phyloP scores from a whole-genome alignment of 345 rosid species.

The Boechera divaricarpa region DNA sequence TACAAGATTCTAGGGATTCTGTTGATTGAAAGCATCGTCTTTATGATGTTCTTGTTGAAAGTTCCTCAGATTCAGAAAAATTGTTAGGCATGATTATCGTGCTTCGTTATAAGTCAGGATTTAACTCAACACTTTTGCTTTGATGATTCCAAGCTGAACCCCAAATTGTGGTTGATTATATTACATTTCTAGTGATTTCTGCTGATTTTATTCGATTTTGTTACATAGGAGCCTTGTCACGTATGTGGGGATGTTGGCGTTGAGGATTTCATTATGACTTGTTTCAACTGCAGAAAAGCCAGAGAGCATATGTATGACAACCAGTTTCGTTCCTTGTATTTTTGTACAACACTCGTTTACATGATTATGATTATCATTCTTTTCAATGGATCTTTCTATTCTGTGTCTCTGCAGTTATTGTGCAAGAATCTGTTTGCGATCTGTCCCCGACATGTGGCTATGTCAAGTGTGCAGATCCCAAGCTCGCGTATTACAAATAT shows the following conservation, averaged over 20 bases:
- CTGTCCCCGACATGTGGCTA: conserved; percentile 34
- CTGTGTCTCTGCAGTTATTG: conserved; percentile 25
- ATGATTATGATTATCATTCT: conserved; percentile 2
- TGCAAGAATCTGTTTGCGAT: neutral
- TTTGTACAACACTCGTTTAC: neutral
- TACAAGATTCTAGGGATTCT: neutral
- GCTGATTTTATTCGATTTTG: neutral
- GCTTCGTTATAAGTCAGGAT: neutral
- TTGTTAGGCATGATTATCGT: neutral
- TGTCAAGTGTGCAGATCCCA: conserved; percentile 39
- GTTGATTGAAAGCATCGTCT: neutral
- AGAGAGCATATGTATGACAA: conserved; percentile 39
- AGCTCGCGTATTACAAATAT: neutral
- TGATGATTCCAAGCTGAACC: neutral
- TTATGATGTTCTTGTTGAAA: neutral
- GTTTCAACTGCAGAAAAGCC: conserved; percentile 34
- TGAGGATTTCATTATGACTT: conserved; percentile 24
- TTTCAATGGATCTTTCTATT: neutral
- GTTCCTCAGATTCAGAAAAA: neutral
- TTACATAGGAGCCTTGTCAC: conserved; percentile 31
- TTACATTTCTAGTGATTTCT: neutral
- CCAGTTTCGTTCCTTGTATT: neutral
- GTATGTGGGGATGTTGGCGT: conserved; percentile 34
- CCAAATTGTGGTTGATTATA: neutral
- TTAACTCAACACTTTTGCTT: neutral